Base-by-base conservation (phyloP, 2,329 filamentous ascomycete genomes). In the Xenoacremonium recifei region DNA sequence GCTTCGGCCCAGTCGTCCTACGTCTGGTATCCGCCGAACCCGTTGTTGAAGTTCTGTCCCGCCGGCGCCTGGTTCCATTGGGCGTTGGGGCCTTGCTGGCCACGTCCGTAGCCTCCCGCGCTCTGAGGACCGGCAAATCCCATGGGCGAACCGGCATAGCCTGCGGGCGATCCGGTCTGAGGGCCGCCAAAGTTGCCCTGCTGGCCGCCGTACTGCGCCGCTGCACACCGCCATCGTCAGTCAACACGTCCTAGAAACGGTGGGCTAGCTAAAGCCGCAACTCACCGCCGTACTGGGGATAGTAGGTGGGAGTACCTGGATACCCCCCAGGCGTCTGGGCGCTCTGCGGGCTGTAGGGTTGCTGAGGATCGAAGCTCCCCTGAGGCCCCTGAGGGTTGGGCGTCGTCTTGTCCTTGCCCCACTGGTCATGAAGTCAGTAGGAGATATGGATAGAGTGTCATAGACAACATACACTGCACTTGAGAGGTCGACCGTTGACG, bases 371-470 rank as follows among this genome's bases (percentile, higher is more conserved):
- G 58, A 96, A 95, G 55, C 85, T 49, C 45, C 23, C 23, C n/a
- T n/a, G n/a, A 43, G 35, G 87, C 60, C 87, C 63, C 49, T 70
- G 66, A 46, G 63, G 78, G 58, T 82, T 90, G 20, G 93, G 89
- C 39, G 91, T 90, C 39, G 91, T 90, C 72, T 96, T 95, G 70
- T 99, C 93, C 73, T 99, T 99, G 65, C 93, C 93, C 93, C 93
- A 99, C 92, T 97, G 62, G 29, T 56, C 53, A 48, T 53, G 54
- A 44, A 16, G 44, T 44, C 45, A 51, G 47, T 35, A 46, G 40
- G 20, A 21, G 17, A 29, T 25, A 6, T 31, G 18, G 16, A 37
- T 16, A 37, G 12, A 43, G 30, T n/a, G n/a, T n/a, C n/a, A n/a
- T n/a, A n/a, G 27, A 38, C 19, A 47, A 85, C 92, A 73, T 86